These are phyloP conservation scores for Pythium grandisporangium DNA, from an alignment of 352 stramenopile genomes.

Conservation along the genomic window DNA sequence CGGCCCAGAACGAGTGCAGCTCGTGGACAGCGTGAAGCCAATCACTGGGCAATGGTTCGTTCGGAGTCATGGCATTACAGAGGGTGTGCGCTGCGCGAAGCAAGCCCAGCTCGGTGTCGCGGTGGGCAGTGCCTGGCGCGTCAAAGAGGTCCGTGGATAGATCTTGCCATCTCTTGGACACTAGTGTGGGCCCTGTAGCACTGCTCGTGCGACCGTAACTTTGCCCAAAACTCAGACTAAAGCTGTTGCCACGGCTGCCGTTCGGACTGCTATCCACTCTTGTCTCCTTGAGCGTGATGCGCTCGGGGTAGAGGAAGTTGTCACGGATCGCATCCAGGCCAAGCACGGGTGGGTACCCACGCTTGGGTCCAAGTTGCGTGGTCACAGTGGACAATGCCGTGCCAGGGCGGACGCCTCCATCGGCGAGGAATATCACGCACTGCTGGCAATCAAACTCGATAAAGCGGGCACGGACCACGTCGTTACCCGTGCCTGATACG, in stretches of 20 bases:
- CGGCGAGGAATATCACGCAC: constrained; percentile 29
- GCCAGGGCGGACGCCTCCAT: constrained; percentile 36
- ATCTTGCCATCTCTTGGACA: too few species aligned
- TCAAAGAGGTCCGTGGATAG: too few species aligned
- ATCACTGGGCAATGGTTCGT: constrained; percentile 27
- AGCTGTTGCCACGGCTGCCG: too few species aligned
- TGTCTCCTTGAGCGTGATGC: constrained; percentile 36
- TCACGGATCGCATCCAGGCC: constrained; percentile 42
- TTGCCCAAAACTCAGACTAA: too few species aligned
- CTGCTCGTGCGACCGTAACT: constrained; percentile 6
- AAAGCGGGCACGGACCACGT: constrained; percentile 26
- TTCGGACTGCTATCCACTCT: background rate
- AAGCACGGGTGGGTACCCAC: constrained; percentile 25
- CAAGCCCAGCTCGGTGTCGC: constrained; percentile 29
- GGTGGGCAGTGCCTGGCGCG: constrained; percentile 1
- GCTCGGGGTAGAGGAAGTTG: constrained; percentile 45
- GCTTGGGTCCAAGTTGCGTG: constrained; percentile 31
- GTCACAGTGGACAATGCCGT: constrained; percentile 31
- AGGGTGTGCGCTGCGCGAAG: constrained; percentile 15
- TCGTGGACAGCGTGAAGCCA: constrained; percentile 25
- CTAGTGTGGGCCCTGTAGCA: too few species aligned
- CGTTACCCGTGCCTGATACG: background rate
- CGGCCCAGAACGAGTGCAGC: constrained; percentile 21
- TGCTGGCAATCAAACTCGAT: constrained; percentile 57
- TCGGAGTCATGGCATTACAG: constrained; percentile 23